Base-by-base conservation (phyloP, 495 filamentous ascomycete genomes). In the Penicillium arizonense region DNA sequence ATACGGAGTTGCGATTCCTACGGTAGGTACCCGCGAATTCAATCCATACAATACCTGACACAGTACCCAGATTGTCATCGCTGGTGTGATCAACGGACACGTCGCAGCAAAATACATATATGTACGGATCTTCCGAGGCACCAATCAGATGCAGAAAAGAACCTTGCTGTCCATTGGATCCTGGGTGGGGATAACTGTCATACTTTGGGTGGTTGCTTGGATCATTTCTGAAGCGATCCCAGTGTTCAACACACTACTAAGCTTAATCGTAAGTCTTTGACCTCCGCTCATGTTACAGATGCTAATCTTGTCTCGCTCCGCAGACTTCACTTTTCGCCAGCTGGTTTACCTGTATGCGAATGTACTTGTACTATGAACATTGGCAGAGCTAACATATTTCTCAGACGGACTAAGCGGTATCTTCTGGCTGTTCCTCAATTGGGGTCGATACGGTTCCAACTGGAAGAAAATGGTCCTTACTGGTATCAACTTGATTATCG, bases 1-100 rank as follows among this genome's bases (percentile, higher is more conserved):
- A 8, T 96, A 88, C 59, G 89, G 89, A 14, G 74, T 94, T 52
- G 90, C 89, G 3, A 67, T 89, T 5, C 90, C 90, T 0, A 90
- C 87, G 12, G 83, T 77, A 44, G 14, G 69, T 65, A 30, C 11
- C 28, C 5, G 0, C 4, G 13, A 3, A n/a, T 21, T 4, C n/a
- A 13, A 13, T 44, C 52, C 42, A 60, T 24, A 26, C 20, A 66
- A 83, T 53, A 7, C 74, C 34, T 40, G 33, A 39, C 11, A 2
- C 5, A 0, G 21, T 43, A 30, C 72, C 47, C 32, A 73, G 55
- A 81, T 88, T 26, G 63, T 79, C 36, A 70, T 79, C 14, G 68
- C 75, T 3, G 76, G 86, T 47, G 87, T 92, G 33, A 87, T 91
- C 64, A 86, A 89, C 67, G 87, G 82, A 62, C 77, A 82, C 50